phyloP scores from a whole-genome alignment of 805 yeast species.

The Metschnikowia colocasiae region DNA sequence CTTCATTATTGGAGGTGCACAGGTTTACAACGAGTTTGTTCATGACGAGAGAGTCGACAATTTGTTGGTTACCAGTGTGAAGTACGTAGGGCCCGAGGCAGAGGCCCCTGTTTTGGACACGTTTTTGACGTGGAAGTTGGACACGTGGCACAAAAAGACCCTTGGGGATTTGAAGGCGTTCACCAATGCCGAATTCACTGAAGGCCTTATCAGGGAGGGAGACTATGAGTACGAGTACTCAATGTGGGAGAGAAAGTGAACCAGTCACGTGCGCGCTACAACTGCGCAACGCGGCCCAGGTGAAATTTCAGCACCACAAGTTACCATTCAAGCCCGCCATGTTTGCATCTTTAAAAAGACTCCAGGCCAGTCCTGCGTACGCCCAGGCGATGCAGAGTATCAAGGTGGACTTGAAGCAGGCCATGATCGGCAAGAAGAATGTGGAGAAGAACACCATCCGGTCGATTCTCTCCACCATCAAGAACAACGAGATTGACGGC shows the following conservation, averaged over 20 bases:
- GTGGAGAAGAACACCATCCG: constrained; percentile 42
- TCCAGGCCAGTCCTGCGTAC: constrained; percentile 34
- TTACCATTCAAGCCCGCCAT: constrained; percentile 3
- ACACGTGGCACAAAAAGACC: constrained; percentile 36
- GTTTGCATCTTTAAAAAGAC: constrained; percentile 24
- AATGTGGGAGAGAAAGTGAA: constrained; percentile 43
- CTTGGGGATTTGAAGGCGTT: constrained; percentile 34
- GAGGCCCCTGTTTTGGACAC: constrained; percentile 62
- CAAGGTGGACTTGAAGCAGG: constrained; percentile 23
- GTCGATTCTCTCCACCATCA: constrained; percentile 39
- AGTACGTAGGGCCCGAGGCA: constrained; percentile 21
- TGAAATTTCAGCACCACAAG: background rate
- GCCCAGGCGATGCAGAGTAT: constrained; percentile 20
- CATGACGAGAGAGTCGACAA: constrained; percentile 44
- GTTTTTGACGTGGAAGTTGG: constrained; percentile 43
- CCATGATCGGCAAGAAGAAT: constrained; percentile 23
- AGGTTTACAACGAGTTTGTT: constrained; percentile 63
- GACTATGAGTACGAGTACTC: constrained; percentile 55
- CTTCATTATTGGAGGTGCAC: constrained; percentile 91
- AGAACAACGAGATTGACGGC: constrained; percentile 35
- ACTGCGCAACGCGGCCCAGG: background rate
- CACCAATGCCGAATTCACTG: constrained; percentile 31
- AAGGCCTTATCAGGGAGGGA: constrained; percentile 34
- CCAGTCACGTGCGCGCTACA: background rate
- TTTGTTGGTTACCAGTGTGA: constrained; percentile 68